Base-by-base conservation (phyloP, 352 stramenopile genomes). In the Blastocystis sp. region DNA sequence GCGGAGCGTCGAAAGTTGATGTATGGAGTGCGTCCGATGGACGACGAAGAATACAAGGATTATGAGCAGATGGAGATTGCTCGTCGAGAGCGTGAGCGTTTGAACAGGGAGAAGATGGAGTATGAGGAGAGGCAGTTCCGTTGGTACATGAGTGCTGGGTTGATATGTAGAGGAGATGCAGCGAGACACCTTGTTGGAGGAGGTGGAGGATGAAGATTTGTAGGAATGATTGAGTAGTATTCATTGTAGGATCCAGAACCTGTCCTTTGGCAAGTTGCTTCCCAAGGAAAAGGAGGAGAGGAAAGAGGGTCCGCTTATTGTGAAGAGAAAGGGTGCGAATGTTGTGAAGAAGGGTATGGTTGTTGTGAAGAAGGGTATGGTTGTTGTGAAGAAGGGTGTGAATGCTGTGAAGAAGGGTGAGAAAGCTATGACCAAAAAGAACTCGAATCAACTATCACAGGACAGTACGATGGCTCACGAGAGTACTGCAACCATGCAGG, bases 21-120 rank as follows among this genome's bases (percentile, higher is more conserved):
- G 67, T 78, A 78, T 46, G 67, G 67, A 42, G 67, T 78, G 14
- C 67, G 67, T 61, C 67, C 67, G 11, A 78, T 78, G 67, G 67
- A 78, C 32, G 67, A 78, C 21, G 67, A 78, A 61, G 67, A 78
- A 40, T 78, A 38, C 36, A 78, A 78, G 34, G 67, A 78, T 42
- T 78, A 78, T 34, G 40, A 78, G 36, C 67, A 78, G 32, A 78
- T 78, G 67, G 67, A 78, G 44, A 54, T 54, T 42, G 42, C 67
- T 42, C 67, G 67, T 42, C 42, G 46, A 27, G 29, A 63, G 24
- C 42, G 67, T 54, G 67, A 78, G 38, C 49, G 53, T n/a, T 24
- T 32, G 27, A 56, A 57, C 29, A 49, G 36, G 16, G 67, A 78
- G 24, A 38, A 44, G 9, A 29, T 78, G 9, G 67, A 56, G 8